Evolutionary conservation across 768 basidiomycete species (phyloP).

Genomic region (Collybia nuda): DNA sequence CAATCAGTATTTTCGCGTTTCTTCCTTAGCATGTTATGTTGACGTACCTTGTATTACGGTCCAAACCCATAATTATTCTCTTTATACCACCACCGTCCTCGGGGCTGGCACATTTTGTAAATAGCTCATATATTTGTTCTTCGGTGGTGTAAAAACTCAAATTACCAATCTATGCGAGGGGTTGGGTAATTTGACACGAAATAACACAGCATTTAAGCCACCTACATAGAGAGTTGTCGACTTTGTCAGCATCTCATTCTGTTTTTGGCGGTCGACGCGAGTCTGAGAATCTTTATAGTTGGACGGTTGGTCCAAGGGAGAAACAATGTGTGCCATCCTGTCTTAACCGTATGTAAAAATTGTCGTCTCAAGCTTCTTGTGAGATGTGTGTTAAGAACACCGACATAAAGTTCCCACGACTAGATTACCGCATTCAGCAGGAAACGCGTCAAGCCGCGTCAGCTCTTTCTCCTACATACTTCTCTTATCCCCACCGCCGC

Average conservation of each 20-base stretch:
- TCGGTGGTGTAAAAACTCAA: slow-evolving; percentile 94
- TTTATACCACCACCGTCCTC: slow-evolving; percentile 90
- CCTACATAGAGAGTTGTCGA: slow-evolving; percentile 91
- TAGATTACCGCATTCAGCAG: slow-evolving; percentile 28
- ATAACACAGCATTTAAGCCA: slow-evolving; percentile 23
- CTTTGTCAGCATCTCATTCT: slow-evolving; percentile 77
- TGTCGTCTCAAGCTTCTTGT: neutral
- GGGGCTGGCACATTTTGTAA: slow-evolving; percentile 84
- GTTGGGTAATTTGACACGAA: slow-evolving; percentile 9
- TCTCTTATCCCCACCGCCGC: slow-evolving; percentile 19
- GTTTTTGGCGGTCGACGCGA: slow-evolving; percentile 74
- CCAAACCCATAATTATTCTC: slow-evolving; percentile 93
- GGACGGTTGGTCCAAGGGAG: slow-evolving; percentile 87
- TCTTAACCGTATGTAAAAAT: slow-evolving; percentile 10
- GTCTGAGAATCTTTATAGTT: slow-evolving; percentile 96
- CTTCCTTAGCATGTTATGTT: neutral
- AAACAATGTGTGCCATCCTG: slow-evolving; percentile 83
- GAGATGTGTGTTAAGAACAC: neutral
- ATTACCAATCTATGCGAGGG: slow-evolving; percentile 70
- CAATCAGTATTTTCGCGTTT: slow-evolving; percentile 3
- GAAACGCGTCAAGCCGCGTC: slow-evolving; percentile 49
- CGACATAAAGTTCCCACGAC: slow-evolving; percentile 34
- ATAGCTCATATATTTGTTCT: slow-evolving; percentile 93
- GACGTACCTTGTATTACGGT: slow-evolving; percentile 78
- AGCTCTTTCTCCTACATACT: slow-evolving; percentile 30